Conservation (phyloP, 352 stramenopile genomes). For the Pythium sukuiense region DNA sequence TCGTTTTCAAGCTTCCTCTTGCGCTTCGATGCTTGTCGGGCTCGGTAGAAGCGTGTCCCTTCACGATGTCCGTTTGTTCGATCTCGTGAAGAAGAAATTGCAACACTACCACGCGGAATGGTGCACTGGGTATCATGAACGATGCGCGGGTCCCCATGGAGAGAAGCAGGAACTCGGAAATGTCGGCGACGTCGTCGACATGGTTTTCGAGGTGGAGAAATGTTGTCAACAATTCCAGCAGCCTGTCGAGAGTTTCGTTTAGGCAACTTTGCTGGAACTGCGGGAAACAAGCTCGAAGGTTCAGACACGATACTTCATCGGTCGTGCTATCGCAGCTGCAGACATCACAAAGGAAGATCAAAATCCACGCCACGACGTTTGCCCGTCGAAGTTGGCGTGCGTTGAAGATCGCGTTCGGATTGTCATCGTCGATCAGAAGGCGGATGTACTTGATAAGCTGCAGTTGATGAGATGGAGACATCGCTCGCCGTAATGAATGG, state of each 20-base stretch:
- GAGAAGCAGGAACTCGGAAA: constrained; percentile 50
- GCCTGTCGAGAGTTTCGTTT: constrained; percentile 51
- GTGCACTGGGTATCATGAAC: constrained; percentile 9
- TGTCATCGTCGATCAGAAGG: constrained; percentile 42
- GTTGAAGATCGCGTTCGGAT: constrained; percentile 81
- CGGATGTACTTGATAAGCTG: constrained; percentile 52
- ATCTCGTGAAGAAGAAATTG: constrained; percentile 29
- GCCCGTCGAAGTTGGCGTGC: constrained; percentile 60
- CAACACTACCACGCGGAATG: constrained; percentile 24
- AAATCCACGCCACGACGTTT: constrained; percentile 53
- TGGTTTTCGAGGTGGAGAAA: constrained; percentile 65
- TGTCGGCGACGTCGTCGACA: constrained; percentile 44
- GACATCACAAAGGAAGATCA: constrained; percentile 57
- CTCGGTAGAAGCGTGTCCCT: background rate
- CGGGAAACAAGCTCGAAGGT: constrained; percentile 57
- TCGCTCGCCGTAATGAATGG: constrained; percentile 36
- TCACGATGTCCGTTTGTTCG: constrained; percentile 4
- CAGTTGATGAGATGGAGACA: constrained; percentile 48
- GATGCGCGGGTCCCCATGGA: constrained; percentile 33
- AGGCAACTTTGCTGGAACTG: constrained; percentile 36
- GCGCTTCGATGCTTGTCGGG: background rate
- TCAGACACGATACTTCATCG: constrained; percentile 27
- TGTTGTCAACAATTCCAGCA: constrained; percentile 39
- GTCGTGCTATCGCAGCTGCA: constrained; percentile 42
- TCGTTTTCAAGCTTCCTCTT: constrained; percentile 3